Conservation (phyloP, 306 rosid species). For the Cucumis hystrix region DNA sequence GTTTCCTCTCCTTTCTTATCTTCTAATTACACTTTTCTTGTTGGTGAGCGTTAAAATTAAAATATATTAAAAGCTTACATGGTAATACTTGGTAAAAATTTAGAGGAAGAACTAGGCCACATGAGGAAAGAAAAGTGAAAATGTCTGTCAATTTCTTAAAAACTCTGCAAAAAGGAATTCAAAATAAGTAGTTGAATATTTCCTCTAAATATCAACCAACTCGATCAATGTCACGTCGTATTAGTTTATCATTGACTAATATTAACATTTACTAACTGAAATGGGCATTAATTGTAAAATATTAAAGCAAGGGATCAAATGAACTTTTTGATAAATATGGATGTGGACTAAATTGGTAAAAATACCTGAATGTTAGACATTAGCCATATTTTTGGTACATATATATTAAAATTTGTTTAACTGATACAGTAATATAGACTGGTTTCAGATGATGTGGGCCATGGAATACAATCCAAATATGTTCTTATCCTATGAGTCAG, state of each 20-base stretch:
- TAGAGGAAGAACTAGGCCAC: not conserved
- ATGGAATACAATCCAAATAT: constrained; percentile 95
- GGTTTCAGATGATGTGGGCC: constrained; percentile 95
- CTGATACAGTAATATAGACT: constrained; percentile 49
- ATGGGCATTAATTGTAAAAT: too few relatives aligned
- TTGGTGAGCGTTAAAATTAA: not conserved
- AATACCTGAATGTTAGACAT: too few relatives aligned
- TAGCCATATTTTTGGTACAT: not conserved
- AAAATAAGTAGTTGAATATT: not conserved
- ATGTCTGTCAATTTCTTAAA: not conserved
- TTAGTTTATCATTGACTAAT: not conserved
- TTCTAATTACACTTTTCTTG: not conserved
- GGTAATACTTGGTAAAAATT: not conserved
- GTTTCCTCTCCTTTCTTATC: not conserved
- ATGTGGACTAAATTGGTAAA: not conserved
- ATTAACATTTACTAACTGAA: not conserved
- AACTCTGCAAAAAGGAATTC: not conserved
- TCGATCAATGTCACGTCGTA: not conserved
- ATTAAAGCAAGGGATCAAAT: not conserved
- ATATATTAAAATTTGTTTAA: constrained; percentile 1
- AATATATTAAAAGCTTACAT: not conserved
- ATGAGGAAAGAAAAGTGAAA: not conserved
- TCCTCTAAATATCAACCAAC: not conserved
- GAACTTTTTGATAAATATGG: not conserved
- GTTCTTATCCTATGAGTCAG: constrained; percentile 37